Conservation (phyloP, 1,139 yeast genomes). For the Sugiyamaella novakii region DNA sequence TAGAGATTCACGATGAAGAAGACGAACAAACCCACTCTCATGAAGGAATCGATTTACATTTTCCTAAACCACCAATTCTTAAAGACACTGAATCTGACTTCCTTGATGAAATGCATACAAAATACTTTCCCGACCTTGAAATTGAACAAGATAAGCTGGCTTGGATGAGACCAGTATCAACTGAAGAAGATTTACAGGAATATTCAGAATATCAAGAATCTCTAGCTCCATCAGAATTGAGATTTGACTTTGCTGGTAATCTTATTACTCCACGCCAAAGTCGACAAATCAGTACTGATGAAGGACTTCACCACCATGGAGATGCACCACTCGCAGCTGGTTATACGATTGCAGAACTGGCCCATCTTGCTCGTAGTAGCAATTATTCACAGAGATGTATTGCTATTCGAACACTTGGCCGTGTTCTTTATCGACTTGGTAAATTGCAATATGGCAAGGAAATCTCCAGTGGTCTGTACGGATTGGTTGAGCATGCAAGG, state of each 20-base stretch:
- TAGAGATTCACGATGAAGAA: conserved; percentile 1
- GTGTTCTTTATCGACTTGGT: conserved; percentile 81
- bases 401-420: conserved; percentile 83
- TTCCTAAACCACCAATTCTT: conserved; percentile 31
- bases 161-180: conserved; percentile 78
- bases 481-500: conserved; percentile 62
- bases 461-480: conserved; percentile 73
- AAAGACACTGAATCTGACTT: conserved; percentile 58
- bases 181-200: conserved; percentile 44
- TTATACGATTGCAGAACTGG: conserved; percentile 80
- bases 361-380: conserved; percentile 75
- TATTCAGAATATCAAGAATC: conserved; percentile 38
- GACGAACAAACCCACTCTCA: not conserved
- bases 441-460: conserved; percentile 52
- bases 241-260: conserved; percentile 88
- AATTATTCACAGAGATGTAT: conserved; percentile 84
- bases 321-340: conserved; percentile 91
- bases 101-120: conserved; percentile 73
- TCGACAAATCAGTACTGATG: conserved; percentile 51
- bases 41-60: conserved; percentile 28
- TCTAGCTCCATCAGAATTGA: conserved; percentile 52
- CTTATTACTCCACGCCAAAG: conserved; percentile 58
- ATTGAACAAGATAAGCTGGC: conserved; percentile 77
- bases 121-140: conserved; percentile 88
- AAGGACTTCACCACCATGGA: conserved; percentile 91